These are phyloP conservation scores for Apiospora saccharicola DNA, from an alignment of 2,329 filamentous ascomycete species.

Conservation along the genomic window DNA sequence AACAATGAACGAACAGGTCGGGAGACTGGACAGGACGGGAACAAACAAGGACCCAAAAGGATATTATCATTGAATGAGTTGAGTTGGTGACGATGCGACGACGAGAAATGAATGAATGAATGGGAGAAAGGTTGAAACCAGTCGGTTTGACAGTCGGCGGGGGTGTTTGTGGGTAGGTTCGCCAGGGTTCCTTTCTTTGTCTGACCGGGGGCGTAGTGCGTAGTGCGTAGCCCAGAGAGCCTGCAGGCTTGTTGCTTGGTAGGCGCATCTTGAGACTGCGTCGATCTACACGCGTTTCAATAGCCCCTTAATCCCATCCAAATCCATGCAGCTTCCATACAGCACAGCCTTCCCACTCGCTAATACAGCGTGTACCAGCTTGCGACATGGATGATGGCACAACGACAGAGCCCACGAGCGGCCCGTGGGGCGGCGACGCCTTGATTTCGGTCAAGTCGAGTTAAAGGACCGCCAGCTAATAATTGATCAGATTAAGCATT, in stretches of 20 bases:
- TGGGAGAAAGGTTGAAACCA: conserved; percentile 19
- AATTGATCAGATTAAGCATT: conserved; percentile 17
- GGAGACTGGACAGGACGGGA: conserved; percentile 9
- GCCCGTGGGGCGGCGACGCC: background rate
- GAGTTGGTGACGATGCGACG: background rate
- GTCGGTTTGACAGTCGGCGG: conserved; percentile 5
- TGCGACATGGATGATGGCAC: conserved; percentile 18
- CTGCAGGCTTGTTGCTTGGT: background rate
- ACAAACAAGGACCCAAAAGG: conserved; percentile 20
- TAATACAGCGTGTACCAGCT: background rate
- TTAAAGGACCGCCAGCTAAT: background rate
- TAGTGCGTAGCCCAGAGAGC: background rate
- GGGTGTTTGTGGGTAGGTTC: conserved; percentile 18
- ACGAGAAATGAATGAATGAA: conserved; percentile 14
- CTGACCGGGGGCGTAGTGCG: conserved; percentile 4
- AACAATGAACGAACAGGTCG: conserved; percentile 12
- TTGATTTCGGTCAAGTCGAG: background rate
- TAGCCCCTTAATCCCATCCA: conserved; percentile 13
- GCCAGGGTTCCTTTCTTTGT: conserved; percentile 14
- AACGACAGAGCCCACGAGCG: conserved; percentile 7
- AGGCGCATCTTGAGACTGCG: conserved; percentile 21
- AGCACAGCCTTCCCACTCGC: background rate
- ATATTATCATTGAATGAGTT: conserved; percentile 6
- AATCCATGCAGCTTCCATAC: conserved; percentile 8
- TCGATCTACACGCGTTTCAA: conserved; percentile 20